These are phyloP conservation scores for Macadamia tetraphylla DNA, from an alignment of 164 flowering plant species.

Conservation along the genomic window DNA sequence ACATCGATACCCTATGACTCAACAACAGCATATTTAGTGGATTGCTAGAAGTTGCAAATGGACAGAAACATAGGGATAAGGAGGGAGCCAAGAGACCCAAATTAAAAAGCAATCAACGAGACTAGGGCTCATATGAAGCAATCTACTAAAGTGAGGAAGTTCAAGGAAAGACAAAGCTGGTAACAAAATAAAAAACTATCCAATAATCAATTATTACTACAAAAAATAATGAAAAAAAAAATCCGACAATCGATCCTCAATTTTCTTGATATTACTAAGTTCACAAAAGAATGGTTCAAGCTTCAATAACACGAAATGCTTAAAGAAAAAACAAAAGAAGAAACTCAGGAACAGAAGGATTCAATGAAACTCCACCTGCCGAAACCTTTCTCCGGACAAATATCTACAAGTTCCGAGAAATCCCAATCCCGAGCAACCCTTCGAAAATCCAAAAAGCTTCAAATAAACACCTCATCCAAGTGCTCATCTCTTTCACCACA, in stretches of 20 bases:
- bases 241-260: background rate
- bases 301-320: background rate
- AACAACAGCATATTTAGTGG: no score
- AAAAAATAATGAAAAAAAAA: background rate
- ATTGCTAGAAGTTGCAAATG: no score
- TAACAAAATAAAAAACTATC: no score
- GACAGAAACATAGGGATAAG: no score
- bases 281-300: background rate
- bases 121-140: no score
- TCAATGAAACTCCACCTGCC: background rate
- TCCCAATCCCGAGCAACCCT: background rate
- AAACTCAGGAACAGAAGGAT: background rate
- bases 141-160: no score
- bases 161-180: no score
- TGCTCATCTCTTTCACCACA: slow-evolving; percentile 1
- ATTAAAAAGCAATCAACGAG: no score
- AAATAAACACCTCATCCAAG: background rate
- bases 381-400: background rate
- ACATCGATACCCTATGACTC: no score
- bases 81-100: no score
- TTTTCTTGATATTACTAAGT: background rate
- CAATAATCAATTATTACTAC: background rate
- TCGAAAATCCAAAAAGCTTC: background rate
- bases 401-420: background rate
- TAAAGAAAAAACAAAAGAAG: background rate